A percentile compares a stretch with the other conserved stretches of the same genome.
phyloP scores from a whole-genome alignment of 345 rosid species.

The Noccaea caerulescens region DNA sequence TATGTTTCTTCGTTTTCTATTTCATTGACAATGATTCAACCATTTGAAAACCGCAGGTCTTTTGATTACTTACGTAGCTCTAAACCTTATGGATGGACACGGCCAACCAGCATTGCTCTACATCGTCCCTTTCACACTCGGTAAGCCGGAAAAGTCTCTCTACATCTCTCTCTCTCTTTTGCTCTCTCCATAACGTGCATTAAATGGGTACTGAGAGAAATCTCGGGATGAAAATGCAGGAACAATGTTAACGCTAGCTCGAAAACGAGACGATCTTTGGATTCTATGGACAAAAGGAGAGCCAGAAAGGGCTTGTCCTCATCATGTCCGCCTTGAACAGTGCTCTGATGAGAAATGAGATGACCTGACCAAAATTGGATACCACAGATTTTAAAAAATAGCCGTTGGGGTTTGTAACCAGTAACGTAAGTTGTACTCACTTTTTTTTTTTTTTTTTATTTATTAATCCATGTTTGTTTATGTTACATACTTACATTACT shows the following conservation, averaged over 20 bases:
- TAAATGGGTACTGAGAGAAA: not conserved
- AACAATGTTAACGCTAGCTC: conserved; percentile 69
- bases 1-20: not conserved
- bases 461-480: conserved; percentile 17
- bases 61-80: conserved; percentile 86
- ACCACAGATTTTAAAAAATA: conserved; percentile 9
- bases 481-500: conserved; percentile 25
- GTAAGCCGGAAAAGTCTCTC: conserved; percentile 46
- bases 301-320: conserved; percentile 74
- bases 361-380: conserved; percentile 23
- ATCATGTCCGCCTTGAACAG: conserved; percentile 54
- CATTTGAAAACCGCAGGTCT: conserved; percentile 64
- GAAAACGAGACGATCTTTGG: conserved; percentile 72
- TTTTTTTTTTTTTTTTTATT: conserved; percentile 10
- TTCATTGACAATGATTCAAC: conserved; percentile 7
- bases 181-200: conserved; percentile 1
- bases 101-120: conserved; percentile 96
- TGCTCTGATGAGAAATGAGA: conserved; percentile 37
- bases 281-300: conserved; percentile 83
- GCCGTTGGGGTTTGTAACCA: conserved; percentile 34
- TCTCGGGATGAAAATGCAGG: conserved; percentile 50
- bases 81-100: conserved; percentile 95
- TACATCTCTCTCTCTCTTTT: not conserved
- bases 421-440: conserved; percentile 36
- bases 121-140: conserved; percentile 92